A percentile compares a stretch with the other conserved stretches of the same genome.
Conservation (phyloP, 1,284 basidiomycete species). For the Melampsora occidentalis region DNA sequence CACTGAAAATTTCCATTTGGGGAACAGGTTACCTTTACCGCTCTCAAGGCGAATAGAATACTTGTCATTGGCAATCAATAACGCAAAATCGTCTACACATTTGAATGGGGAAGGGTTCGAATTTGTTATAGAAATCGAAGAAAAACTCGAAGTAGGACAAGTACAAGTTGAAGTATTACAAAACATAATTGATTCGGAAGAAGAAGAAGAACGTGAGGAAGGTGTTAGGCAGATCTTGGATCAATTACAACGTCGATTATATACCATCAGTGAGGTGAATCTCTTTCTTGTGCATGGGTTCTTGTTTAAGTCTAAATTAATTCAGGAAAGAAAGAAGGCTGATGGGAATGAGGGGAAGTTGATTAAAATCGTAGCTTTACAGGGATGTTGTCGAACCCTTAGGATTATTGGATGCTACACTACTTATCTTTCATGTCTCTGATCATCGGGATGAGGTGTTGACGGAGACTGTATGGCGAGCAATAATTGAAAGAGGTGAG, state of each 20-base stretch:
- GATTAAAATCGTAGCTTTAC: constrained; percentile 65
- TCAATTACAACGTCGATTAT: constrained; percentile 59
- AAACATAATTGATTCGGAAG: constrained; percentile 53
- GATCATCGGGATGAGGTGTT: constrained; percentile 82
- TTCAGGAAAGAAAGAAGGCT: constrained; percentile 68
- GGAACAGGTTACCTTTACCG: constrained; percentile 21
- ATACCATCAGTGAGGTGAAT: constrained; percentile 58
- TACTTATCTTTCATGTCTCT: constrained; percentile 88
- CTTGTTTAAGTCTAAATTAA: constrained; percentile 33
- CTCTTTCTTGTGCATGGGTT: background rate
- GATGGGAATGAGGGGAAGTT: constrained; percentile 55
- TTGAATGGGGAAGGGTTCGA: constrained; percentile 79
- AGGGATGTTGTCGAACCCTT: constrained; percentile 83
- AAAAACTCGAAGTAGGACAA: constrained; percentile 93
- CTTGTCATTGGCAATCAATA: constrained; percentile 86
- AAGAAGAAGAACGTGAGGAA: constrained; percentile 54
- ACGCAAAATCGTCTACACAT: constrained; percentile 88
- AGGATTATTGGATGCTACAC: constrained; percentile 75
- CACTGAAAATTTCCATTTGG: background rate
- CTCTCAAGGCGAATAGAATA: constrained; percentile 56
- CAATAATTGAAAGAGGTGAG: constrained; percentile 74
- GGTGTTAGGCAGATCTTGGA: constrained; percentile 58
- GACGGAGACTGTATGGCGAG: constrained; percentile 80
- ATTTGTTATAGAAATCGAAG: constrained; percentile 87
- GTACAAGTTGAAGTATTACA: constrained; percentile 79